Percentiles rank a stretch among this genome's conserved stretches.
Conservation (phyloP, 2,329 filamentous ascomycete species). For the Podosphaera aphanis region DNA sequence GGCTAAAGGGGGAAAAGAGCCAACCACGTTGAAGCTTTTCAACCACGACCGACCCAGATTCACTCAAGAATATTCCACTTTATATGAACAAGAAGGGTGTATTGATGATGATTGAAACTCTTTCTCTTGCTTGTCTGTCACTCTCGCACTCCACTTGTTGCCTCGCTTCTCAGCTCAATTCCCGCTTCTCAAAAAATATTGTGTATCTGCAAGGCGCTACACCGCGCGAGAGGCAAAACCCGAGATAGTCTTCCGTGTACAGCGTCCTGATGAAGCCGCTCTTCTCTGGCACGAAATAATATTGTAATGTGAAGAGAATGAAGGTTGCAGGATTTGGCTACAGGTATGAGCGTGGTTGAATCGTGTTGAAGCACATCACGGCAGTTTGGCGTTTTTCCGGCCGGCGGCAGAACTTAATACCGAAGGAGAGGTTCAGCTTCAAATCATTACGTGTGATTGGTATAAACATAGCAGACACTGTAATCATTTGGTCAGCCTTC, state of each 20-base stretch:
- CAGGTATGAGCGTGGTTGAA: too few relatives aligned
- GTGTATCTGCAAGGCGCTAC: neutral
- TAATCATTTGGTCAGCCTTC: too few relatives aligned
- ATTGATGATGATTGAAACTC: constrained; percentile 16
- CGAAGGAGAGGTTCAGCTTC: too few relatives aligned
- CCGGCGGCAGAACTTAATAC: too few relatives aligned
- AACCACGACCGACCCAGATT: constrained; percentile 17
- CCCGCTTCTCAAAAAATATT: constrained; percentile 2
- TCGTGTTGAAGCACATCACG: too few relatives aligned
- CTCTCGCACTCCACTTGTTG: constrained; percentile 7
- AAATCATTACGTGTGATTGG: too few relatives aligned
- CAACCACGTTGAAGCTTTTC: constrained; percentile 6
- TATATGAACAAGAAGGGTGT: constrained; percentile 17
- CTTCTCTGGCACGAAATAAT: neutral
- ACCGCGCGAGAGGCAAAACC: neutral
- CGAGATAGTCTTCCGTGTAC: neutral
- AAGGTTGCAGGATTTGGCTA: neutral
- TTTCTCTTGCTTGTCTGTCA: constrained; percentile 9
- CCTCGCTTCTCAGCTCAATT: constrained; percentile 7
- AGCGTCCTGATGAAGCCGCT: neutral
- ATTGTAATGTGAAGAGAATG: neutral
- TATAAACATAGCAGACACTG: too few relatives aligned
- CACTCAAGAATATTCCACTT: constrained; percentile 17
- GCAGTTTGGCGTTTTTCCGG: too few relatives aligned
- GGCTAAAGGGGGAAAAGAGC: neutral